Evolutionary conservation across 2,329 filamentous ascomycete species (phyloP), one percentile per base, ranked within the genome.

Genomic region (Clonostachys chloroleuca): DNA sequence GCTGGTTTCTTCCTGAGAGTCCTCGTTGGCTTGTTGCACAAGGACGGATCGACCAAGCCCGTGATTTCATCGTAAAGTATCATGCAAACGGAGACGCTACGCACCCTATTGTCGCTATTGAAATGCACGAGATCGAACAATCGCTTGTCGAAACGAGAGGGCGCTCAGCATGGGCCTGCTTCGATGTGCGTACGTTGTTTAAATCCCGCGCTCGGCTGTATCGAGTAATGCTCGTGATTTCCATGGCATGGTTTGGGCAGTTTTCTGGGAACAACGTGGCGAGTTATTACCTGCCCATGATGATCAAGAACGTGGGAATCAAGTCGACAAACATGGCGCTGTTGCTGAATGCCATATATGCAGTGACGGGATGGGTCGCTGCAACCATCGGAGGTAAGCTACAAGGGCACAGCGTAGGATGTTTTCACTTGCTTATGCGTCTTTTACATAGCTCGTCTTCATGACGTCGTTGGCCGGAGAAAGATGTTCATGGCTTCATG

Each of bases 221-320:
- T 43, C 57, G 63, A 18, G 50, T 66, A 2, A 67, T 68, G 57
- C 60, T 68, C 12, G 66, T 65, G 39, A 52, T 69, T 14, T 61
- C 61, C 1, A 68, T 67, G 53, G 62, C 65, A 5, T 69, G 66
- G 60, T 69, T 69, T 50, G 63, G 65, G 3, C 67, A 70, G 46
- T 64, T 69, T 34, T 67, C 63, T 40, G 66, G 65, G 8, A 68
- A 67, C 47, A 63, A 63, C 7, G 14, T n/a, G 36, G 36, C 36
- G 14, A 14, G 39, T 3, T 67, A 66, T 46, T 67, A 67, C 48
- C 58, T 68, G 6, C 64, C 65, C 5, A 57, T 62, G 1, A 66
- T 68, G 60, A 54, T 68, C 13, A 55, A 59, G 7, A 60, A 59
- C n/a, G 54, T 68, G 12, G 66, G 66, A 0, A 62, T 69, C 24